Evolutionary conservation across 2,329 filamentous ascomycete genomes (phyloP).

Genomic region (Arthrobotrys megalospora): DNA sequence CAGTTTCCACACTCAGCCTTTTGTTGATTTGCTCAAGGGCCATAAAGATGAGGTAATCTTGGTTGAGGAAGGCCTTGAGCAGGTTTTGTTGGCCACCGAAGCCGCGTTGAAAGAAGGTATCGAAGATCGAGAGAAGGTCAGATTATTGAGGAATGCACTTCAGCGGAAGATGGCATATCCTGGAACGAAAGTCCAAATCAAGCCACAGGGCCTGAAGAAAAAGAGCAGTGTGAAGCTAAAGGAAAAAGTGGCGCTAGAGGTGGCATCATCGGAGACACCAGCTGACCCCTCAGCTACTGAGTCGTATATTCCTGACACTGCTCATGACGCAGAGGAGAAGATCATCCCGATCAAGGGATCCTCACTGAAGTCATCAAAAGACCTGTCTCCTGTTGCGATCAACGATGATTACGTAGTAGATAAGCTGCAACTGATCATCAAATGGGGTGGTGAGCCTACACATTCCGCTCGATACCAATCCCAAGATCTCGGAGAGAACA

Average conservation of each 20-base stretch:
- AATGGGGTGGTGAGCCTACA: conserved; percentile 98
- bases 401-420: conserved; percentile 95
- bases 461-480: conserved; percentile 97
- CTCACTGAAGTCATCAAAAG: conserved; percentile 67
- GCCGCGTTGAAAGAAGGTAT: conserved; percentile 82
- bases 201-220: conserved; percentile 97
- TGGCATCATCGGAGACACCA: conserved; percentile 65
- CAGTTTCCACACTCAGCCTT: conserved; percentile 96
- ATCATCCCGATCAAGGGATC: conserved; percentile 71
- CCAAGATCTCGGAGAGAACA: conserved; percentile 93
- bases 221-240: conserved; percentile 74
- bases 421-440: conserved; percentile 97
- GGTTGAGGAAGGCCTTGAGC: conserved; percentile 88
- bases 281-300: conserved; percentile 30
- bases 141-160: conserved; percentile 85
- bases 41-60: conserved; percentile 96
- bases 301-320: conserved; percentile 54
- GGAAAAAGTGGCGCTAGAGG: conserved; percentile 64
- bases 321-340: conserved; percentile 64
- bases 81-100: conserved; percentile 90
- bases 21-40: conserved; percentile 92
- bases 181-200: conserved; percentile 98
- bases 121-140: conserved; percentile 90
- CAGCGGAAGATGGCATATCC: conserved; percentile 94
- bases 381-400: conserved; percentile 75